phyloP scores from a whole-genome alignment of 2,329 filamentous ascomycete genomes.

The Canariomyces notabilis region DNA sequence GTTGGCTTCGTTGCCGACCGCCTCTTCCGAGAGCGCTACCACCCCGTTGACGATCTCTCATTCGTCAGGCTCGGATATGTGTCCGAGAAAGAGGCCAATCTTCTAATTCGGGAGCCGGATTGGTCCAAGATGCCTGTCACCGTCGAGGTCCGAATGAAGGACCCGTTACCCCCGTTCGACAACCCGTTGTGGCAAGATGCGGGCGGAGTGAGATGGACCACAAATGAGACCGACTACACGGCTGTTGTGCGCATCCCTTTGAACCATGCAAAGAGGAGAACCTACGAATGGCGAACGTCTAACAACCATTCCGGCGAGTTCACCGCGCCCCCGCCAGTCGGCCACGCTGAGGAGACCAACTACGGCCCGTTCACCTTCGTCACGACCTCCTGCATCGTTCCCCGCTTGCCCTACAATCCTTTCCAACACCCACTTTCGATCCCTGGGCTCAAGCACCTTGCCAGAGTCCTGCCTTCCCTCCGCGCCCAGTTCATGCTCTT shows the following conservation, averaged over 20 bases:
- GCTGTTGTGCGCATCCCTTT: constrained; percentile 61
- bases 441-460: constrained; percentile 72
- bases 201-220: constrained; percentile 60
- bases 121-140: constrained; percentile 68
- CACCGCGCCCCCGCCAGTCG: constrained; percentile 66
- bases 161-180: constrained; percentile 47
- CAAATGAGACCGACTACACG: constrained; percentile 79
- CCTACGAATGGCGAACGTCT: constrained; percentile 79
- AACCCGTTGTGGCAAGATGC: constrained; percentile 60
- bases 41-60: constrained; percentile 69
- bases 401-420: constrained; percentile 82
- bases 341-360: constrained; percentile 54
- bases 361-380: constrained; percentile 81
- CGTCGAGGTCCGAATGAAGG: constrained; percentile 58
- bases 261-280: constrained; percentile 60
- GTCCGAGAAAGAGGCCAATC: constrained; percentile 70
- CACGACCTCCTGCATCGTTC: constrained; percentile 88
- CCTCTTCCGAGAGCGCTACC: constrained; percentile 66
- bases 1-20: constrained; percentile 70
- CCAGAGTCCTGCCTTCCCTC: constrained; percentile 64
- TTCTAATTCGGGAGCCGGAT: constrained; percentile 82
- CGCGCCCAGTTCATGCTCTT: constrained; percentile 76
- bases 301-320: constrained; percentile 85
- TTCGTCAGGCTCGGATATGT: constrained; percentile 87
- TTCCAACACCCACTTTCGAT: constrained; percentile 78